Evolutionary conservation across 2,329 filamentous ascomycete genomes (phyloP).

Genomic region (Cryoendolithus antarcticus): DNA sequence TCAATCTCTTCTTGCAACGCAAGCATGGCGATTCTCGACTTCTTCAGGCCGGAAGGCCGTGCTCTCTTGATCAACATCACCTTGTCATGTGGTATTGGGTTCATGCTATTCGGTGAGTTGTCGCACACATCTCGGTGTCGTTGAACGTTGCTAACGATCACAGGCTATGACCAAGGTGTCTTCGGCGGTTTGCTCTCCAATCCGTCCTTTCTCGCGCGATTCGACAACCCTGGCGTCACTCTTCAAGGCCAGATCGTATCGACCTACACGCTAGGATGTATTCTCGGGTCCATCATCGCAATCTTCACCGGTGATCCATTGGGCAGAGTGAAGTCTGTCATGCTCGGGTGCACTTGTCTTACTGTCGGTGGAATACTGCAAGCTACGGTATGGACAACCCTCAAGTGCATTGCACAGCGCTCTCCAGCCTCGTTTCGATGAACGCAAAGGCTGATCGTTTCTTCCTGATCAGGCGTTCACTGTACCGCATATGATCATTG

Average conservation of each 20-base stretch:
- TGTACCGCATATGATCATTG: constrained; percentile 3
- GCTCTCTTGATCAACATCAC: constrained; percentile 1
- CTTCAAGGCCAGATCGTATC: constrained; percentile 23
- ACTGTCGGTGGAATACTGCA: constrained; percentile 3
- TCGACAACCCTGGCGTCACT: constrained; percentile 8
- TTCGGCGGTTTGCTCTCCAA: constrained; percentile 10
- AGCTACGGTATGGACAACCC: not conserved
- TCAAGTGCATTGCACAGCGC: no score
- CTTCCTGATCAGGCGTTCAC: constrained; percentile 1
- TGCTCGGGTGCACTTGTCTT: constrained; percentile 1
- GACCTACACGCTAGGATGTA: constrained; percentile 39
- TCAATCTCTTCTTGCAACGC: no score
- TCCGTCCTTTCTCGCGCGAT: constrained; percentile 6
- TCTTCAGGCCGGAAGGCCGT: constrained; percentile 1
- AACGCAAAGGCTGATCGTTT: no score
- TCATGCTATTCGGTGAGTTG: constrained; percentile 7
- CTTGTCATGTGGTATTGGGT: constrained; percentile 3
- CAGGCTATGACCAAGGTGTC: constrained; percentile 12
- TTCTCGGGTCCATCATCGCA: constrained; percentile 29
- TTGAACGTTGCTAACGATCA: not conserved
- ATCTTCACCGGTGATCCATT: constrained; percentile 28
- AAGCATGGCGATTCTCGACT: no score
- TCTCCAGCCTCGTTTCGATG: no score
- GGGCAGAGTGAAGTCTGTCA: constrained; percentile 17
- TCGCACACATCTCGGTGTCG: not conserved